phyloP scores from a whole-genome alignment of 306 rosid genomes.

The Quercus glauca region DNA sequence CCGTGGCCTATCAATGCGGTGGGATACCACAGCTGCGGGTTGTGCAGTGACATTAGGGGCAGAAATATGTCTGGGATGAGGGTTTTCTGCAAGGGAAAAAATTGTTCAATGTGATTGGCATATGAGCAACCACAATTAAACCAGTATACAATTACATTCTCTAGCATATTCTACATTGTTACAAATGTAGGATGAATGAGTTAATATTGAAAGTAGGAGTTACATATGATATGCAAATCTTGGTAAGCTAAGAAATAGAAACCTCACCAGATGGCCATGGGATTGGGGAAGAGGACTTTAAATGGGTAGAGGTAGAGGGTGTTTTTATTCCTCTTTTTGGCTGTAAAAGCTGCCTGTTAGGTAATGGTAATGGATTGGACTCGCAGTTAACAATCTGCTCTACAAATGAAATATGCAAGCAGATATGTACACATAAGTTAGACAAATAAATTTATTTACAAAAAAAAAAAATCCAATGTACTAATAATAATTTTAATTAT shows the following conservation, averaged over 20 bases:
- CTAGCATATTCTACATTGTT: not conserved
- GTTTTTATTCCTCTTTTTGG: not conserved
- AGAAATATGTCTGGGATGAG: not conserved
- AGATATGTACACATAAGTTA: not conserved
- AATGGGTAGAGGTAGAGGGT: not conserved
- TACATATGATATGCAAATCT: too few species aligned
- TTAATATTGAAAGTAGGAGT: too few species aligned
- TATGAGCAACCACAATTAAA: not conserved
- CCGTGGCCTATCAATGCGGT: not conserved
- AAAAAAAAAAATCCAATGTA: not conserved
- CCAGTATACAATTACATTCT: not conserved
- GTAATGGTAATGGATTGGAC: not conserved
- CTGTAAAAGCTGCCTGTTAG: constrained; percentile 8
- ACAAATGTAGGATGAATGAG: not conserved
- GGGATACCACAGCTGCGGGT: not conserved
- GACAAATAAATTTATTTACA: not conserved
- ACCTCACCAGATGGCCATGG: constrained; percentile 5
- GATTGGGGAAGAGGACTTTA: not conserved
- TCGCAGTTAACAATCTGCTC: constrained; percentile 11
- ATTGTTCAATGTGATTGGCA: not conserved
- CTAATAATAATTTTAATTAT: not conserved
- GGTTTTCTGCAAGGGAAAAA: constrained; percentile 7
- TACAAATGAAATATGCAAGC: not conserved
- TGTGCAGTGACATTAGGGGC: not conserved
- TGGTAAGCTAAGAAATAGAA: not conserved